These are phyloP conservation scores for Venturiaceae sp. DNA, from an alignment of 2,329 filamentous ascomycete species.

Conservation along the genomic window DNA sequence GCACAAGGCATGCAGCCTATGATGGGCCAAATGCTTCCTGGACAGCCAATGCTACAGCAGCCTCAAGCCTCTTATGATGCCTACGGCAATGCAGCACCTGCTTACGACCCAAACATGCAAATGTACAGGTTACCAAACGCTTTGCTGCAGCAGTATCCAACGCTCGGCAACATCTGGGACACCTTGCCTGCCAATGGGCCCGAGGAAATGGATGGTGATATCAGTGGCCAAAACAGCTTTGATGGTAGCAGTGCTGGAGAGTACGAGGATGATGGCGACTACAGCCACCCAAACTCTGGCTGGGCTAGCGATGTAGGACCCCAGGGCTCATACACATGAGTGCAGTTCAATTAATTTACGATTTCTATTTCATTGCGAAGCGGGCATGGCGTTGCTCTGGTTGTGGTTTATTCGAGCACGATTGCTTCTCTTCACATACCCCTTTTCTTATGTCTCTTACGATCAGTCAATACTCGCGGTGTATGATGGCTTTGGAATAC, in stretches of 20 bases:
- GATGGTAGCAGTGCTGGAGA: constrained; percentile 60
- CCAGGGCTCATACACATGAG: not conserved
- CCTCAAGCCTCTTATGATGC: constrained; percentile 23
- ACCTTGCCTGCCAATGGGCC: constrained; percentile 54
- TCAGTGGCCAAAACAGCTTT: constrained; percentile 72
- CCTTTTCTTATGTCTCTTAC: not conserved
- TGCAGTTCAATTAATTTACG: not conserved
- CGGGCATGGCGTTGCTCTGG: not conserved
- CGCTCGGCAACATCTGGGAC: constrained; percentile 80
- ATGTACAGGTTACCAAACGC: constrained; percentile 70
- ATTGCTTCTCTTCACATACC: not conserved
- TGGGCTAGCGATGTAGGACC: constrained; percentile 10
- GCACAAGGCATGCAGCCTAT: not conserved
- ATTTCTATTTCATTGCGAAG: not conserved
- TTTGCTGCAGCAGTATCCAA: constrained; percentile 83
- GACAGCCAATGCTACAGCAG: constrained; percentile 22
- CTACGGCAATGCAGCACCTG: not conserved
- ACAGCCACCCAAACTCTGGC: constrained; percentile 1
- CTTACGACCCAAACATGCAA: constrained; percentile 23
- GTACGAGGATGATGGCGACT: constrained; percentile 53
- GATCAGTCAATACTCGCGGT: not conserved
- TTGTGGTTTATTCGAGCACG: not conserved
- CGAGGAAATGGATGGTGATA: constrained; percentile 49
- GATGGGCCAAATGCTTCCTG: constrained; percentile 13
- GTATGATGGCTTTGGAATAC: not conserved